Evolutionary conservation across 257 asterid genomes (phyloP).

Genomic region (Jasminum sambac): DNA sequence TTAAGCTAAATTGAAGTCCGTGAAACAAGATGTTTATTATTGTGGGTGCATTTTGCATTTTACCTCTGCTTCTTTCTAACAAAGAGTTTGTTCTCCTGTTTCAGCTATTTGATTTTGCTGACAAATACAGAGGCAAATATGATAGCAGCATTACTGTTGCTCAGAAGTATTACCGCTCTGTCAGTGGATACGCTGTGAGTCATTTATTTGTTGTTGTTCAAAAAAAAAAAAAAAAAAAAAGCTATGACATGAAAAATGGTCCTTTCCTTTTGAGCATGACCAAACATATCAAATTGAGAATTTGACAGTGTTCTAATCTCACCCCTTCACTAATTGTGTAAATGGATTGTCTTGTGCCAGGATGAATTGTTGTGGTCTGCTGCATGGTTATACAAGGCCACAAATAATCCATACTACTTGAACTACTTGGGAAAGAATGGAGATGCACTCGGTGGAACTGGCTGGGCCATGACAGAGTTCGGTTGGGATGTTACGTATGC

Average conservation of each 20-base stretch:
- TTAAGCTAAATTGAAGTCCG: no score
- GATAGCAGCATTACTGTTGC: conserved; percentile 86
- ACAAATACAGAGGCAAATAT: conserved; percentile 45
- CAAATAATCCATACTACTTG: conserved; percentile 48
- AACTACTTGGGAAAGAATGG: conserved; percentile 77
- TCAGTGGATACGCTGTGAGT: conserved; percentile 53
- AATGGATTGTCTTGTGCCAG: not conserved
- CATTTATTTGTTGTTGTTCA: conserved; percentile 11
- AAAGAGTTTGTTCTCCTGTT: not conserved
- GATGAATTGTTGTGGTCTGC: conserved; percentile 34
- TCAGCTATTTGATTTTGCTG: conserved; percentile 23
- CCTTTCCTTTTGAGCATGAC: not conserved
- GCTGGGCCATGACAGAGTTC: conserved; percentile 95
- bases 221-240: not conserved
- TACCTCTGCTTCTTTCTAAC: not conserved
- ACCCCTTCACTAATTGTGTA: not conserved
- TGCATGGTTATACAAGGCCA: conserved; percentile 28
- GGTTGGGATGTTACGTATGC: conserved; percentile 99
- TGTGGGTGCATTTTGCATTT: no score
- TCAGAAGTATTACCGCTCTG: conserved; percentile 91
- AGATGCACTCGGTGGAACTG: conserved; percentile 90
- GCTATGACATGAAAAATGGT: no score
- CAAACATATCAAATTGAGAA: not conserved
- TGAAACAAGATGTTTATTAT: no score
- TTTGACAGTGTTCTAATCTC: not conserved